Evolutionary conservation across 495 filamentous ascomycete genomes (phyloP), one percentile per base, ranked within the genome.

Genomic region (Rhypophila decipiens): DNA sequence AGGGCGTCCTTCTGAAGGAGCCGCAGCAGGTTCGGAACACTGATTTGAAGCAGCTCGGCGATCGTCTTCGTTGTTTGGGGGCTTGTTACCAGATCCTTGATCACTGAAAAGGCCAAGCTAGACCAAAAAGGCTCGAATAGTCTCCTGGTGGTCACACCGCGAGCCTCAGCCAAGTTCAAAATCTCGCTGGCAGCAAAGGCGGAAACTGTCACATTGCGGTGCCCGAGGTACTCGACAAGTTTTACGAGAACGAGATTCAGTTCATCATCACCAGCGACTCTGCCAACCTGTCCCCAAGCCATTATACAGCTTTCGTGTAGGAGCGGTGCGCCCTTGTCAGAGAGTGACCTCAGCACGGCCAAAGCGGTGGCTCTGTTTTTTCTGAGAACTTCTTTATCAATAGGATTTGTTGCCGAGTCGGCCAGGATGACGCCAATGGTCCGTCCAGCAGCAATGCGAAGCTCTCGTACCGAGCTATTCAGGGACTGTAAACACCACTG

Each of bases 121-220:
- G 78, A 75, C 90, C 90, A 97, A 61, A 86, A 96, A 7, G 90
- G 90, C 39, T 79, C 77, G 52, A 96, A 84, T 1, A 97, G 62
- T 23, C 79, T 77, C 34, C 75, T 72, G 11, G 82, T 72, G 0
- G 78, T 81, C 42, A 79, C 64, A 3, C 75, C 68, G 17, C 76
- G 76, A 39, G 74, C 66, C 34, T 82, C 74, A 8, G 88, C 86
- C 46, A 97, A 63, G 64, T 66, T 79, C 69, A 61, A 65, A 60
- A 68, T 86, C 57, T 74, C 88, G 53, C 85, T 86, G 61, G 86
- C 90, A 9, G 90, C 86, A 33, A 86, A 71, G 2, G 81, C 85
- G 51, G 81, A 87, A 4, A 96, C 70, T 4, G 95, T 77, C 15
- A 81, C 76, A 61, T 93, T 94, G 21, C 83, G 70, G 59, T 95